Evolutionary conservation across 1,284 basidiomycete species (phyloP).

Genomic region (Ganoderma meredithae): DNA sequence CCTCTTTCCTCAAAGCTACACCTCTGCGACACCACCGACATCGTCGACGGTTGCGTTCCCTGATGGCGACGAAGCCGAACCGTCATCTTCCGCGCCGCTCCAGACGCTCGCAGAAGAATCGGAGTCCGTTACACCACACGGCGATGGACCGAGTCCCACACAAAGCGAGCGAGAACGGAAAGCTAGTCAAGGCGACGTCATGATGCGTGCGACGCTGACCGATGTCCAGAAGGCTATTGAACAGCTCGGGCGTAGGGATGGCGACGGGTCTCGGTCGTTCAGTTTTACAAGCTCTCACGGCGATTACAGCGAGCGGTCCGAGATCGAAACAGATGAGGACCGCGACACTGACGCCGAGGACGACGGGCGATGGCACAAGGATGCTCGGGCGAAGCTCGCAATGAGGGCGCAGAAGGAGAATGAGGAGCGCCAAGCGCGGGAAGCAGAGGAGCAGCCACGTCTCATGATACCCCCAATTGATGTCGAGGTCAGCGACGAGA

Average conservation of each 20-base stretch:
- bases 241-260: constrained; percentile 65
- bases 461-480: constrained; percentile 69
- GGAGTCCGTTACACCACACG: constrained; percentile 44
- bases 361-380: constrained; percentile 68
- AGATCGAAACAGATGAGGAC: constrained; percentile 62
- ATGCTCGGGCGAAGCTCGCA: constrained; percentile 73
- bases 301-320: constrained; percentile 60
- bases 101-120: constrained; percentile 54
- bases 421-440: constrained; percentile 55
- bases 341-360: constrained; percentile 50
- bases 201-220: constrained; percentile 87
- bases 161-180: constrained; percentile 36
- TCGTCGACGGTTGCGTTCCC: constrained; percentile 36
- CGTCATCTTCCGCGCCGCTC: constrained; percentile 39
- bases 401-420: constrained; percentile 73
- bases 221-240: constrained; percentile 90
- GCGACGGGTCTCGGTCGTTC: constrained; percentile 70
- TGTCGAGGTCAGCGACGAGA: constrained; percentile 83
- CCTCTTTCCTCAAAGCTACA: constrained; percentile 93
- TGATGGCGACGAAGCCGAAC: constrained; percentile 14
- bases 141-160: constrained; percentile 40
- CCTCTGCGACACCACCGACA: constrained; percentile 65
- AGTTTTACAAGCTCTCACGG: constrained; percentile 71
- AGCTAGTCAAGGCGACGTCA: constrained; percentile 52
- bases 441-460: constrained; percentile 52